Evolutionary conservation across 345 rosid species (phyloP).

Genomic region (Euclidium syriacum): DNA sequence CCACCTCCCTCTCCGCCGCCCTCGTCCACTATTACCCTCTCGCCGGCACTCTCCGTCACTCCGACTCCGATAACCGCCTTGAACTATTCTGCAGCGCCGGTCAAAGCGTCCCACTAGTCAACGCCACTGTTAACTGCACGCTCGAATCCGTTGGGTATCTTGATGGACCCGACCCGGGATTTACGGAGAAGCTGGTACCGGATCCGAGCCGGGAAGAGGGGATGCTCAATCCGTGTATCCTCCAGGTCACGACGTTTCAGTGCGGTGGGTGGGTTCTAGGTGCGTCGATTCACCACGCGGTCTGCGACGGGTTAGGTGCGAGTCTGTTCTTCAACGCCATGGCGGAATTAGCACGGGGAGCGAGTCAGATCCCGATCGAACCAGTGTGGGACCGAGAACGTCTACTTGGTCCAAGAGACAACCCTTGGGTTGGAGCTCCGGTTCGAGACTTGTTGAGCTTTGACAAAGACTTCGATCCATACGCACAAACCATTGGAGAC

Average conservation of each 20-base stretch:
- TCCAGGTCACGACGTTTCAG: conserved; percentile 65
- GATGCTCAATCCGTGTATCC: conserved; percentile 52
- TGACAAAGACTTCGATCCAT: conserved; percentile 44
- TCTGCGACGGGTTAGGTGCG: conserved; percentile 82
- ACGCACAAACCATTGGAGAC: conserved; percentile 32
- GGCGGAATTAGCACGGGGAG: conserved; percentile 76
- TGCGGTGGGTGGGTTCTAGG: conserved; percentile 78
- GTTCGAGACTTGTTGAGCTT: conserved; percentile 46
- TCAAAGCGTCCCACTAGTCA: conserved; percentile 54
- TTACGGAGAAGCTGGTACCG: conserved; percentile 53
- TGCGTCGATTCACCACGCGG: conserved; percentile 58
- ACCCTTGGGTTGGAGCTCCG: conserved; percentile 46
- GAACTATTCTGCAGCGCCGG: conserved; percentile 39
- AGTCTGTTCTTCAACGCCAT: conserved; percentile 63
- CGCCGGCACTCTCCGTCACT: conserved; percentile 41
- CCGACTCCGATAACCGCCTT: conserved; percentile 30
- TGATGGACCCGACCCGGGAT: conserved; percentile 51
- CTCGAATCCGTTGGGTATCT: conserved; percentile 48
- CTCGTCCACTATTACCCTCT: conserved; percentile 66
- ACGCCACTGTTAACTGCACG: conserved; percentile 51
- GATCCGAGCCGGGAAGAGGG: conserved; percentile 47
- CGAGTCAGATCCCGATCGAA: conserved; percentile 31
- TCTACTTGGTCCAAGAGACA: conserved; percentile 64
- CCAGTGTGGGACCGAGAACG: conserved; percentile 65
- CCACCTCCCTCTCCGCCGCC: conserved; percentile 50